A percentile compares a stretch with the other conserved stretches of the same genome.
These are phyloP conservation scores for Saccharomycopsis sp. DNA, from an alignment of 805 yeast genomes.

Conservation along the genomic window DNA sequence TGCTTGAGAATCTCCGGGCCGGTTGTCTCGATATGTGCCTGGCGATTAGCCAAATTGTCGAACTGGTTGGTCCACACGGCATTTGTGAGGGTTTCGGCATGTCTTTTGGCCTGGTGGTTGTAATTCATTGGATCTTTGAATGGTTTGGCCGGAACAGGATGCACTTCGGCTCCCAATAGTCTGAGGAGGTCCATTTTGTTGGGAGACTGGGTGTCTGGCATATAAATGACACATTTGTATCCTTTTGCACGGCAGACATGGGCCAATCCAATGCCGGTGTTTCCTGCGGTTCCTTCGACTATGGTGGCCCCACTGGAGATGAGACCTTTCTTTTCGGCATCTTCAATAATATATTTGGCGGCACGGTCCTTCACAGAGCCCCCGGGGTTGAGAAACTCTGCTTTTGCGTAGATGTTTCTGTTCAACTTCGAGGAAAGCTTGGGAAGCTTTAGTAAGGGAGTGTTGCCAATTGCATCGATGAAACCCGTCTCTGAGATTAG, in stretches of 20 bases:
- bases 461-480: constrained; percentile 85
- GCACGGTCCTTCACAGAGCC: constrained; percentile 92
- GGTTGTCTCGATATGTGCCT: constrained; percentile 82
- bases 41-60: constrained; percentile 81
- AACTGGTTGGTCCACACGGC: constrained; percentile 94
- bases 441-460: constrained; percentile 68
- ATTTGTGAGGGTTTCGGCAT: constrained; percentile 66
- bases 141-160: constrained; percentile 86
- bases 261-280: constrained; percentile 92
- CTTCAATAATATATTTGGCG: constrained; percentile 66
- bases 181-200: constrained; percentile 68
- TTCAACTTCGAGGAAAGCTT: constrained; percentile 51
- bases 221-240: constrained; percentile 77
- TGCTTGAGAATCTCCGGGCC: constrained; percentile 94
- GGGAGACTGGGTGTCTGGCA: constrained; percentile 87
- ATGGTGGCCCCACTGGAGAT: constrained; percentile 75
- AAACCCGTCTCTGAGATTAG: constrained; percentile 61
- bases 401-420: constrained; percentile 78
- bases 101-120: constrained; percentile 81
- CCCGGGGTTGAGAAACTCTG: constrained; percentile 91
- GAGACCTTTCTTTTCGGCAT: constrained; percentile 65
- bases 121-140: constrained; percentile 75
- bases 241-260: constrained; percentile 76
- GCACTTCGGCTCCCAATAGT: constrained; percentile 76
- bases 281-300: constrained; percentile 93